phyloP scores from a whole-genome alignment of 441 rosid species.

The Jatropha podagrica region DNA sequence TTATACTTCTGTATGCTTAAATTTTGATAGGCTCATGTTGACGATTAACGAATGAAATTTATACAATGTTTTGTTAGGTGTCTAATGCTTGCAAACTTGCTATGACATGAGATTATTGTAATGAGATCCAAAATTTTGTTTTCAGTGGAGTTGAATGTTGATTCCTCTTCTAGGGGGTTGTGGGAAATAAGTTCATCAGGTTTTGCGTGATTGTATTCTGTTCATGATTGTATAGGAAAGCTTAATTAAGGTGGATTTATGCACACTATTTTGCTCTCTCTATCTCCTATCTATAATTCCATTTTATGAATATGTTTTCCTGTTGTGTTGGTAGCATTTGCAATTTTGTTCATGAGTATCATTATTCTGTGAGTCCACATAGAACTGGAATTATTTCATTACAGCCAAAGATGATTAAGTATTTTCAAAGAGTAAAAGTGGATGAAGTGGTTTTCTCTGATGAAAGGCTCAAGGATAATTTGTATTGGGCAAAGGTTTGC shows the following conservation, averaged over 20 bases:
- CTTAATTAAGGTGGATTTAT: not conserved
- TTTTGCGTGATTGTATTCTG: not conserved
- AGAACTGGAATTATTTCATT: conserved; percentile 6
- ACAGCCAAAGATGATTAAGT: conserved; percentile 61
- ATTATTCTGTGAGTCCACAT: not conserved
- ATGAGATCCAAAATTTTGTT: no score
- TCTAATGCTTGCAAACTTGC: no score
- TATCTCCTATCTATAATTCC: no score
- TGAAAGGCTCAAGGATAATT: conserved; percentile 82
- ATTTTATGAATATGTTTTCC: not conserved
- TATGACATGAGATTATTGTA: no score
- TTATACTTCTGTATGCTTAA: no score
- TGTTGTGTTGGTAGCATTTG: not conserved
- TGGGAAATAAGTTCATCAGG: no score
- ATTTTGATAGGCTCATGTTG: no score
- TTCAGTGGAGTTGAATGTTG: no score
- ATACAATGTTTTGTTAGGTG: no score
- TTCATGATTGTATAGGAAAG: not conserved
- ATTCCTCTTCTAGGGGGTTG: no score
- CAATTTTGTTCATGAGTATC: not conserved
- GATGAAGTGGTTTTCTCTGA: conserved; percentile 71
- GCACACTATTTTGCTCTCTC: not conserved
- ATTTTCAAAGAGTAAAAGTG: conserved; percentile 82
- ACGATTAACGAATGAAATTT: no score
- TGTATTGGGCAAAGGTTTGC: conserved; percentile 89